phyloP scores from a whole-genome alignment of 2,329 filamentous ascomycete species.

The Calonectria honghensis region DNA sequence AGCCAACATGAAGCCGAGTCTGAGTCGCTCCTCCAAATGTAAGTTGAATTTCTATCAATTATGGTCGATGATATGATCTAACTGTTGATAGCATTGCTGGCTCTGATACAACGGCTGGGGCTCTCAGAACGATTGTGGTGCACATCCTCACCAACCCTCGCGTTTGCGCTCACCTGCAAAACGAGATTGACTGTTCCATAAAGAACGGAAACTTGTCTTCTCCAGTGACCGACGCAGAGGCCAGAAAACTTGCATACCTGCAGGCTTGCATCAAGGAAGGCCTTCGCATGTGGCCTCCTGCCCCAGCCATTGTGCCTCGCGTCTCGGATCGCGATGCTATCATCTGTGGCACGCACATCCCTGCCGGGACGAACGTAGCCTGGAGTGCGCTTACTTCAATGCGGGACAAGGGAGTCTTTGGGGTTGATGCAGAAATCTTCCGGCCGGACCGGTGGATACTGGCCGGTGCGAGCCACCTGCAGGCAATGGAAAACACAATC shows the following conservation, averaged over 20 bases:
- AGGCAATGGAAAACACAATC: slow-evolving; percentile 28
- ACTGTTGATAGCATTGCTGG: slow-evolving; percentile 27
- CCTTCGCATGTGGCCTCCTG: slow-evolving; percentile 36
- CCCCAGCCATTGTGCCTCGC: slow-evolving; percentile 27
- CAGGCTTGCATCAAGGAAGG: slow-evolving; percentile 33
- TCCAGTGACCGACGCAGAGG: slow-evolving; percentile 20
- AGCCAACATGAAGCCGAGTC: slow-evolving; percentile 28
- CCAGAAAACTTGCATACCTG: slow-evolving; percentile 17
- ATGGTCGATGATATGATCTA: neutral
- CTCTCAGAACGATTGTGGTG: neutral
- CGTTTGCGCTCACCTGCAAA: slow-evolving; percentile 8
- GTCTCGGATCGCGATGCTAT: slow-evolving; percentile 26
- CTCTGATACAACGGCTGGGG: slow-evolving; percentile 35
- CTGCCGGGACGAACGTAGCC: slow-evolving; percentile 31
- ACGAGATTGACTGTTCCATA: slow-evolving; percentile 28
- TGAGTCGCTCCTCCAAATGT: slow-evolving; percentile 34
- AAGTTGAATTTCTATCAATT: neutral
- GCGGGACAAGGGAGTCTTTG: slow-evolving; percentile 26
- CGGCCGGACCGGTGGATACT: slow-evolving; percentile 24
- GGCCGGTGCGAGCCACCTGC: neutral
- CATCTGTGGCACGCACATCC: slow-evolving; percentile 24
- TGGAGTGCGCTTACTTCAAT: slow-evolving; percentile 32
- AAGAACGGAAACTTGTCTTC: neutral
- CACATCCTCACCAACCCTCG: slow-evolving; percentile 23
- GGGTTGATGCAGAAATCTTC: slow-evolving; percentile 25